Evolutionary conservation across 169 alveolate genomes (phyloP).

Genomic region (Eimeria necatrix): DNA sequence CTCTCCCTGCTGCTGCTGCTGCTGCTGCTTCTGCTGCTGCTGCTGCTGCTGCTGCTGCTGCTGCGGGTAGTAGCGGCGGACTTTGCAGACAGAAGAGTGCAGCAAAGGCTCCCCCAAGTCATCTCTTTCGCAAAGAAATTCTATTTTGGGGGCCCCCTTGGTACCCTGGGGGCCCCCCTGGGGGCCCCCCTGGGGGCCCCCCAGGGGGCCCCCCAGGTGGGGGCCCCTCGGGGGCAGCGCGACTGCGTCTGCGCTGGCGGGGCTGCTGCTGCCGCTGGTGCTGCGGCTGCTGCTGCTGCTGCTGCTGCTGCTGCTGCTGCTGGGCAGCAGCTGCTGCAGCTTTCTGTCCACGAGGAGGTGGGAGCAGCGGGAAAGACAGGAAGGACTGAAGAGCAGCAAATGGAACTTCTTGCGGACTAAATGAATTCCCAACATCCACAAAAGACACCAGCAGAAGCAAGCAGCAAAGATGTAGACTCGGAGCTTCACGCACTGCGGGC

Average conservation of each 20-base stretch:
- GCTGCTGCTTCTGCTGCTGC: conserved; percentile 26
- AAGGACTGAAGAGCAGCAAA: not conserved
- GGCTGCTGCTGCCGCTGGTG: conserved; percentile 8
- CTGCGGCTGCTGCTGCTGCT: not conserved
- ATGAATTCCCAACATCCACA: not conserved
- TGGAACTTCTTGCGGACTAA: not conserved
- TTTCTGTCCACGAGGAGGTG: too few relatives aligned
- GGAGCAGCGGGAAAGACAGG: conserved; percentile 24
- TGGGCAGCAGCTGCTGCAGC: conserved; percentile 32
- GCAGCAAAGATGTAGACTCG: conserved; percentile 31
- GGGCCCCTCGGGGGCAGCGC: too few relatives aligned
- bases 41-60: not conserved
- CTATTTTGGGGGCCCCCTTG: too few relatives aligned
- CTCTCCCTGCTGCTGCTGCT: conserved; percentile 20
- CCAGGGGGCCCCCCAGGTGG: too few relatives aligned
- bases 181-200: too few relatives aligned
- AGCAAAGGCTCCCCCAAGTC: conserved; percentile 17
- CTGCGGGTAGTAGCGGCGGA: conserved; percentile 6
- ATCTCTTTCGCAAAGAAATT: too few relatives aligned
- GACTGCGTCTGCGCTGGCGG: not conserved
- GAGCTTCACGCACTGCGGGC: conserved; percentile 30
- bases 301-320: conserved; percentile 20
- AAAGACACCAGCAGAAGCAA: conserved; percentile 14
- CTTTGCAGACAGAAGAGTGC: not conserved
- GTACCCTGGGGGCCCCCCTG: too few relatives aligned